phyloP scores from a whole-genome alignment of 2,329 filamentous ascomycete species.

The Didymella pinodella region DNA sequence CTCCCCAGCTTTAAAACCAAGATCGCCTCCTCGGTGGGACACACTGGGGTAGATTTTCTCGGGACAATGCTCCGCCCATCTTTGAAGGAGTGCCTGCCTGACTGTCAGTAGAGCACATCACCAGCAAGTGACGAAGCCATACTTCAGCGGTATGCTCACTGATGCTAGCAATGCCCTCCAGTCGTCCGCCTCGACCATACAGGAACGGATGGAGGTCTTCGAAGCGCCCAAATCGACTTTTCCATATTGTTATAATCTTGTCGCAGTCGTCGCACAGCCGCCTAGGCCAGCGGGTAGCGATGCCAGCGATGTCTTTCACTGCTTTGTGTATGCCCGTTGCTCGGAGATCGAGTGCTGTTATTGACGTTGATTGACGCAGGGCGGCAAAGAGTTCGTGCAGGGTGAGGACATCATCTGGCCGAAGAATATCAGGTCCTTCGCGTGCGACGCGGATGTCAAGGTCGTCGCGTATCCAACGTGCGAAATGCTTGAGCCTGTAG shows the following conservation, averaged over 20 bases:
- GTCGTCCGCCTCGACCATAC: slow-evolving; percentile 54
- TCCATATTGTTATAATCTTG: slow-evolving; percentile 52
- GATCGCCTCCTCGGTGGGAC: slow-evolving; percentile 49
- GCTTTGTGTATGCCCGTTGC: slow-evolving; percentile 58
- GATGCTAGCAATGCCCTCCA: slow-evolving; percentile 53
- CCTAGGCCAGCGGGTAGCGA: slow-evolving; percentile 58
- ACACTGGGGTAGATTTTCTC: slow-evolving; percentile 38
- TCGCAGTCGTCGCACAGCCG: slow-evolving; percentile 57
- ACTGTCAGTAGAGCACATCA: background rate
- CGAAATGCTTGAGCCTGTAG: slow-evolving; percentile 44
- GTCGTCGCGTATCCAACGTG: slow-evolving; percentile 58
- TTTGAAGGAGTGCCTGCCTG: slow-evolving; percentile 43
- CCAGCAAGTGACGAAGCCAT: slow-evolving; percentile 12
- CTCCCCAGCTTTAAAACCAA: slow-evolving; percentile 59
- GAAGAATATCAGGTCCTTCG: slow-evolving; percentile 54
- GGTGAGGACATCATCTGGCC: slow-evolving; percentile 54
- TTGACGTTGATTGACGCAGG: slow-evolving; percentile 29
- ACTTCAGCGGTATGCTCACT: slow-evolving; percentile 52
- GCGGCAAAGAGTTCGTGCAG: slow-evolving; percentile 54
- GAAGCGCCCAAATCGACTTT: slow-evolving; percentile 49
- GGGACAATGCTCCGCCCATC: slow-evolving; percentile 45
- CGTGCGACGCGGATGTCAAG: slow-evolving; percentile 57
- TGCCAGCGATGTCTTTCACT: slow-evolving; percentile 53
- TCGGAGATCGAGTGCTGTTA: slow-evolving; percentile 49
- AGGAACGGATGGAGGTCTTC: slow-evolving; percentile 51